Conservation (phyloP, 164 flowering plant species). For the Buxus sempervirens region DNA sequence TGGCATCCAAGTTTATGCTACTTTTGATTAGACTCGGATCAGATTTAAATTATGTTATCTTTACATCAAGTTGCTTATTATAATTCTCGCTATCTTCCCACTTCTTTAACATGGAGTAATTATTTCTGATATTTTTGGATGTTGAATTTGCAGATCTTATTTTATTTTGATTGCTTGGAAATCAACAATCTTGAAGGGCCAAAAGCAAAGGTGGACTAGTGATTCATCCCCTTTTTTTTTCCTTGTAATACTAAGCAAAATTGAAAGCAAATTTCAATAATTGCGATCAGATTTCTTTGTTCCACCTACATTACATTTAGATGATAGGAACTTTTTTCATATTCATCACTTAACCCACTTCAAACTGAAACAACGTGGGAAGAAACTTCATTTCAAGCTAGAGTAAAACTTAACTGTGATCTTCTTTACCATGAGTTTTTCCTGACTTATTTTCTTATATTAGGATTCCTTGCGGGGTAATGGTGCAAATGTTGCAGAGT, state of each 20-base stretch:
- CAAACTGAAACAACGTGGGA: too few species aligned
- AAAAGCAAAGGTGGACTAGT: conserved; percentile 31
- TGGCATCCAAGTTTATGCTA: neutral
- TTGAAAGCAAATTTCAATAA: too few species aligned
- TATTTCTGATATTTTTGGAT: neutral
- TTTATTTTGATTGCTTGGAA: conserved; percentile 46
- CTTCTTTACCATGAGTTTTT: neutral
- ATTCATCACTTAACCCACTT: too few species aligned
- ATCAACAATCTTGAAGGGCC: conserved; percentile 32
- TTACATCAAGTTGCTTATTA: neutral
- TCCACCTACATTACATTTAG: too few species aligned
- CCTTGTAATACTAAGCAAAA: neutral
- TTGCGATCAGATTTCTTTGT: too few species aligned
- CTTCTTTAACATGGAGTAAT: neutral
- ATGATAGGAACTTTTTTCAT: too few species aligned
- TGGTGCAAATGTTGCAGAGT: conserved; percentile 14
- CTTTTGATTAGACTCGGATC: too few species aligned
- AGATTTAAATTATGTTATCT: neutral
- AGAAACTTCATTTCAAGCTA: too few species aligned
- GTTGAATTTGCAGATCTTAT: conserved; percentile 44
- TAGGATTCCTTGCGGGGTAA: conserved; percentile 29
- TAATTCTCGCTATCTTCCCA: neutral
- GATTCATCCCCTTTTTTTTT: neutral
- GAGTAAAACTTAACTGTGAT: neutral
- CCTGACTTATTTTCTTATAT: conserved; percentile 8